Evolutionary conservation across 2,329 filamentous ascomycete species (phyloP), one percentile per base, ranked within the genome.

Genomic region (Talaromyces atroroseus): DNA sequence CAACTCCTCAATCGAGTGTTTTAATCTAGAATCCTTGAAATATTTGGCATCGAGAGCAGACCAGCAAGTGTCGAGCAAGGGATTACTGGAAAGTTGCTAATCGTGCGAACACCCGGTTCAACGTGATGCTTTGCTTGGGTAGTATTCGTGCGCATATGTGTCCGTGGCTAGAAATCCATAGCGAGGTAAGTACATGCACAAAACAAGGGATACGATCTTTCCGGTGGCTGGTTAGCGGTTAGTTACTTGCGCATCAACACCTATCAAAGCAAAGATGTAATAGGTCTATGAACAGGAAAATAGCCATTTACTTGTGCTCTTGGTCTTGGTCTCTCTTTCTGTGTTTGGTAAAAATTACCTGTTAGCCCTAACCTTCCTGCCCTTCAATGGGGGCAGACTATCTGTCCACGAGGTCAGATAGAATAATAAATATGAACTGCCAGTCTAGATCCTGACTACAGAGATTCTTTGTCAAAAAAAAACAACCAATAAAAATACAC

Each of bases 171-270:
- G n/a, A 23, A 45, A 14, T 12, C 5, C 20, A 16, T 20, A 18
- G 18, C 21, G 21, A 12, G 5, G 16, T 20, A n/a, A 18, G 5
- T 26, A 20, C 38, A 32, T 34, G 45, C n/a, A 34, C 52, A 21
- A 49, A 54, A 42, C 52, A 54, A 54, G 52, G 52, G 52, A 49
- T 54, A 40, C 52, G 34, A 49, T 54, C 52, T 49, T 14, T 8
- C 14, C 12, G 36, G 24, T 54, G 52, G 52, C 34, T 49, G 52
- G 52, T n/a, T 34, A 32, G 38, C 5, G 10, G 21, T 5, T 2
- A 40, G 5, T 24, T 47, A 46, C 23, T 12, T 45, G 7, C 21
- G 11, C 21, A 6, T 45, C 12, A 29, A 29, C n/a, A 45, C 26
- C 42, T 2, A 16, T 21, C 32, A 36, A 5, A 36, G 21, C 42